Evolutionary conservation across 106 monocot species (phyloP).

Genomic region (Ottelia alismoides): DNA sequence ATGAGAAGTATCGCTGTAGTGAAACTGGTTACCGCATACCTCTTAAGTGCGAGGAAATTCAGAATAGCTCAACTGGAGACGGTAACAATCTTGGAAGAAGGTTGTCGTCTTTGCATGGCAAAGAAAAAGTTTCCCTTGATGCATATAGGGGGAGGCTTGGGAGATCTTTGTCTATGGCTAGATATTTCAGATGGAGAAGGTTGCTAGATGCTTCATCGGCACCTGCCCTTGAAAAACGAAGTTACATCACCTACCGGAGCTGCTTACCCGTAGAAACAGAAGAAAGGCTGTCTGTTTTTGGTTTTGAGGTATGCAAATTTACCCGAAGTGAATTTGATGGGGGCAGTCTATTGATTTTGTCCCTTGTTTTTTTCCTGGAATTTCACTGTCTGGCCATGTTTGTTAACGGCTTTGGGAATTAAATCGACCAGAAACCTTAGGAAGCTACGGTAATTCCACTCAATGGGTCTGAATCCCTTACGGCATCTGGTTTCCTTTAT

Average conservation of each 20-base stretch:
- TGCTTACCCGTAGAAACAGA: conserved; percentile 62
- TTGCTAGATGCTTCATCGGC: conserved; percentile 36
- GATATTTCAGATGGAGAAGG: conserved; percentile 30
- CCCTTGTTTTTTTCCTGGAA: too few relatives aligned
- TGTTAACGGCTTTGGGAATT: too few relatives aligned
- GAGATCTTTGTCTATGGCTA: conserved; percentile 6
- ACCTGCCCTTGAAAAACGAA: conserved; percentile 27
- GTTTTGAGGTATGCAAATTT: conserved; percentile 99
- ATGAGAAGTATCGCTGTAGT: conserved; percentile 77
- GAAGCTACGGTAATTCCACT: too few relatives aligned
- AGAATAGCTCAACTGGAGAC: conserved; percentile 26
- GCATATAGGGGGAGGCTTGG: background rate
- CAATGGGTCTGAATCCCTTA: too few relatives aligned
- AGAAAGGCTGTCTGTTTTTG: conserved; percentile 84
- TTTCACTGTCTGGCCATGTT: too few relatives aligned
- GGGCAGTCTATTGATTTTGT: too few relatives aligned
- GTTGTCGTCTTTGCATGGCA: conserved; percentile 7
- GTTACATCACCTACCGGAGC: conserved; percentile 77
- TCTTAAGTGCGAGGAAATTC: conserved; percentile 57
- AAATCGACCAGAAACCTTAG: too few relatives aligned
- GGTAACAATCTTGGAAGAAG: conserved; percentile 23
- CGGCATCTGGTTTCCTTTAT: too few relatives aligned
- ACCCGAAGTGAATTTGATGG: too few relatives aligned
- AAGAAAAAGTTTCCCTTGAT: background rate
- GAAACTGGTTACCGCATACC: conserved; percentile 93